Evolutionary conservation across 768 basidiomycete species (phyloP).

Genomic region (Leccinum sublutescens): DNA sequence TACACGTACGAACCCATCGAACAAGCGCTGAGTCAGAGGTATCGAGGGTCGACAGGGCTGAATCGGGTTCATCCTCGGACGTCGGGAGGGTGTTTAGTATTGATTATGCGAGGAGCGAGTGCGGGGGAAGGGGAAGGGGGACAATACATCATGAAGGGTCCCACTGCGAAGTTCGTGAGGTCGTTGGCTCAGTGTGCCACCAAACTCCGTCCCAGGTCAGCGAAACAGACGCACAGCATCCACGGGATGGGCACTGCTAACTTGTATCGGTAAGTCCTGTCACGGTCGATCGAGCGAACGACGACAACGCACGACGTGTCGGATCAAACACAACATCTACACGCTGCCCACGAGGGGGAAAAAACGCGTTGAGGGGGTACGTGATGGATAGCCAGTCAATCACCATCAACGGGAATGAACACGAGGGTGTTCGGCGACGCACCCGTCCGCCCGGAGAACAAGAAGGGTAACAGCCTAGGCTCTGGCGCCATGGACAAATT

Average conservation of each 20-base stretch:
- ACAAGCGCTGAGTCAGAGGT: neutral
- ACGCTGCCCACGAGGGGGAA: neutral
- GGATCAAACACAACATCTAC: neutral
- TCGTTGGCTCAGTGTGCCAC: rapidly evolving
- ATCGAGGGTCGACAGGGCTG: neutral
- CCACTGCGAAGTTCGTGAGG: neutral
- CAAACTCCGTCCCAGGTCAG: neutral
- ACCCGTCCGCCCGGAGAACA: neutral
- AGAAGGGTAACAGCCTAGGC: neutral
- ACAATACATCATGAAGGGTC: neutral
- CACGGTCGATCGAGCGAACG: neutral
- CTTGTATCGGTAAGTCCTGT: neutral
- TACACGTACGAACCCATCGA: neutral
- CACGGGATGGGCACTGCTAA: neutral
- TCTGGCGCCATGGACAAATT: neutral
- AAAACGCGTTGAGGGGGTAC: neutral
- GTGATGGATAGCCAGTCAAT: neutral
- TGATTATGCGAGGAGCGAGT: neutral
- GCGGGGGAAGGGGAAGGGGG: neutral
- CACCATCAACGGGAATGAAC: neutral
- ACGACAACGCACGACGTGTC: neutral
- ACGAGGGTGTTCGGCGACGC: neutral
- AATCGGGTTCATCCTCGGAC: neutral
- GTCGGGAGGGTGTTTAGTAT: neutral
- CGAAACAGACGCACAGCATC: neutral